Base-by-base conservation (phyloP, 768 basidiomycete species). In the Boletus barrowsii region DNA sequence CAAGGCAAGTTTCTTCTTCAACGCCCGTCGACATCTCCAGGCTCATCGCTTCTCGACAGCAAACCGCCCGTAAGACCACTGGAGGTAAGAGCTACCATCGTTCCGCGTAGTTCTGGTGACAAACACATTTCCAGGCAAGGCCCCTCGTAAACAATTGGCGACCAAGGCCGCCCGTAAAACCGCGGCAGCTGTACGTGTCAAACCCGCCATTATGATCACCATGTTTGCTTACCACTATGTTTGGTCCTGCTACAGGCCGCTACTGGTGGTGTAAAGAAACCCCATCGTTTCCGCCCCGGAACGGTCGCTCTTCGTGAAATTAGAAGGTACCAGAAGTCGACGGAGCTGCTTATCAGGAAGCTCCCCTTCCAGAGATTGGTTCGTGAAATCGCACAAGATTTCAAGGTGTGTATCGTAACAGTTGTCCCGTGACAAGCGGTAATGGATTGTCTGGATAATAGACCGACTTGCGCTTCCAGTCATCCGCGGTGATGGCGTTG, bases 251-350 rank as follows among this genome's bases (percentile, higher is more conserved):
- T 3, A 39, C 51, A 85, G 83, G 81, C 89, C 53, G 83, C 89
- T 54, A 88, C 94, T 59, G 94, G 94, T 76, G 94, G 94, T 85
- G 94, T 97, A 67, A 98, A 98, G 95, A 99, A 98, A 82, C 96
- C 95, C 56, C 95, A 98, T 75, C 82, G 95, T 72, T 98, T 96
- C 87, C 84, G 90, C 69, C 90, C 90, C 64, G 90, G 96, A 80
- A 99, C 96, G 62, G 96, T 99, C 80, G 96, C 96, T 62, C 93
- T 99, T 62, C 94, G 96, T 83, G 95, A 98, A 78, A 98, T 98
- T 67, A 81, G 96, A 71, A 83, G 94, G 74, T 97, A 98, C 82
- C 94, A 98, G 76, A 97, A 97, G 82, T 94, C 92, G 58, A 98
- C 96, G 61, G 96, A 98, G 82, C 87, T 99, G 62, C 85, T 98